Base-by-base conservation (phyloP, 208 protist genomes). In the Naegleria gruberi region DNA sequence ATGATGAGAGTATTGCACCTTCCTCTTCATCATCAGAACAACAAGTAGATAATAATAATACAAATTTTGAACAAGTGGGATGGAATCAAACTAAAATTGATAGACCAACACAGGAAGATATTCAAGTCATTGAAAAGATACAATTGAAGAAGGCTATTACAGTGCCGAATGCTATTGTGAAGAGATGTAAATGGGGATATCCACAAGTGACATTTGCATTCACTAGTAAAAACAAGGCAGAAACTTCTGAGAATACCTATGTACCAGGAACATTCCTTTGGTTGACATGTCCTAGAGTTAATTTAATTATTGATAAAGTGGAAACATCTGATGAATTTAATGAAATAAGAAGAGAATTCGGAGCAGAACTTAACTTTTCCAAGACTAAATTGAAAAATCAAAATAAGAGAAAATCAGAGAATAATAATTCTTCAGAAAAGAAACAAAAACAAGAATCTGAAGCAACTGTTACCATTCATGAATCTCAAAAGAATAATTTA, bases 141-240 rank as follows among this genome's bases (percentile, higher is more conserved):
- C 83, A 55, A 19, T 23, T 55, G 15, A 87, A 87, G 15, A 55
- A 55, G 40, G 19, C 12, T 6, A 87, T 26, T 6, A 34, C 55
- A 8, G n/a, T 40, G 37, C 83, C 83, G 15, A 30, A 37, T 19
- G 41, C 41, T 0, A 55, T 87, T 55, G 8, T 55, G 4, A 87
- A 87, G 44, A n/a, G 43, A 47, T 87, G 83, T 40, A 87, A 87
- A 55, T 87, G 83, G 83, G 83, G 83, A 15, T 87, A 87, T 55
- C 83, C 83, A 6, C 83, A 87, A 87, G 83, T 87, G 1, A 87
- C 83, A 26, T 87, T 87, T 55, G 83, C 83, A 19, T 55, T 40
- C 7, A 44, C 43, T 55, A 41, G n/a, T 23, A 84, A 44, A 30
- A 87, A 87, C 6, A 30, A 3, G 7, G 43, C 43, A 46, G 19